Evolutionary conservation across 371 early-diverging fungal species (phyloP).

Genomic region (Entomophthora muscae): DNA sequence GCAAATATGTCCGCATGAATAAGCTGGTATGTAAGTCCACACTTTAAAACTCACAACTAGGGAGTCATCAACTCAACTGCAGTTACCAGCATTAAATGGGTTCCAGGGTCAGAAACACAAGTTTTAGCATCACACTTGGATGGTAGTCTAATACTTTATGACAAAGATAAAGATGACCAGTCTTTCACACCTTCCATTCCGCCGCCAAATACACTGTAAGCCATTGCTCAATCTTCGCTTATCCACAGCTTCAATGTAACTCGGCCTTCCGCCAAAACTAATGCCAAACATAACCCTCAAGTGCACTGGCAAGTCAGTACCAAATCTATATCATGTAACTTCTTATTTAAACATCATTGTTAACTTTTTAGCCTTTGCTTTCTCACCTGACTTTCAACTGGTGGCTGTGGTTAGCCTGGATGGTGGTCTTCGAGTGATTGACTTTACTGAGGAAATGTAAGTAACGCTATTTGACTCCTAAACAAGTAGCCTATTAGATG

Average conservation of each 20-base stretch:
- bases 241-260: constrained; percentile 28
- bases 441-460: constrained; percentile 44
- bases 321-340: constrained; percentile 42
- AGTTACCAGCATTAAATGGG: constrained; percentile 71
- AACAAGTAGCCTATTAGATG: constrained; percentile 33
- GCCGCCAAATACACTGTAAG: constrained; percentile 12
- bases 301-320: constrained; percentile 50
- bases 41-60: constrained; percentile 13
- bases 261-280: constrained; percentile 20
- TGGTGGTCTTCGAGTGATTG: constrained; percentile 55
- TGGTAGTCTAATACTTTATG: constrained; percentile 61
- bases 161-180: constrained; percentile 75
- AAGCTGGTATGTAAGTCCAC: constrained; percentile 24
- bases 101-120: constrained; percentile 68
- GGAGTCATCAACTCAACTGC: constrained; percentile 41
- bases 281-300: constrained; percentile 50
- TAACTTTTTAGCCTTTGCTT: constrained; percentile 36
- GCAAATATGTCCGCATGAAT: constrained; percentile 58
- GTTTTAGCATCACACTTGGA: constrained; percentile 67
- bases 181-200: constrained; percentile 18
- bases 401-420: constrained; percentile 62
- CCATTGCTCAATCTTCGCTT: not conserved
- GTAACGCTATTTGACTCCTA: not conserved
- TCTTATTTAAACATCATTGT: too few species aligned
- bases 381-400: constrained; percentile 71